Conservation (phyloP, 208 protist genomes). For the Leishmania tarentolae region DNA sequence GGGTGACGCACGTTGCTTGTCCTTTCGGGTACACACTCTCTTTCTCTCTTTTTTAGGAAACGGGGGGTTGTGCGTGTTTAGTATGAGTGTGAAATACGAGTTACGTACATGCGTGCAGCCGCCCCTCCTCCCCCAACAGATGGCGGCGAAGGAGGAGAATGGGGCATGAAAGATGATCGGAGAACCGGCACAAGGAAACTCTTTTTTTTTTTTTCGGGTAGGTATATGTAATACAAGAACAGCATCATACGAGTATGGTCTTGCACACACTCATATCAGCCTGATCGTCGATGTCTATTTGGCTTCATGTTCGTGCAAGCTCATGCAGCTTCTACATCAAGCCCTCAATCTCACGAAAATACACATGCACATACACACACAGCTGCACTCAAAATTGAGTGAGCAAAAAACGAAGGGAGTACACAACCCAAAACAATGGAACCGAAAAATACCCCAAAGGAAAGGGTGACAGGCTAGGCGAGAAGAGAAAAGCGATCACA, state of each 20-base stretch:
- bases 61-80: neutral
- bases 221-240: neutral
- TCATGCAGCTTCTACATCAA: neutral
- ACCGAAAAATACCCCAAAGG: neutral
- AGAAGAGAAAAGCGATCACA: neutral
- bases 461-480: too few relatives aligned
- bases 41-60: neutral
- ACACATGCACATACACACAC: neutral
- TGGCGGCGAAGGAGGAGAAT: neutral
- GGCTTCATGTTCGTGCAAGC: neutral
- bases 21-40: neutral
- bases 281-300: neutral
- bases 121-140: neutral
- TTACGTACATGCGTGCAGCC: neutral
- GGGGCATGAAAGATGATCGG: neutral
- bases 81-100: neutral
- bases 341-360: neutral
- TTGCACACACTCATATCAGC: neutral
- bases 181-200: neutral
- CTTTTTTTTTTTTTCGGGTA: neutral
- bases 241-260: neutral
- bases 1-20: neutral
- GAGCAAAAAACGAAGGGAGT: neutral
- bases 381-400: neutral
- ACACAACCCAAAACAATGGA: conserved; percentile 8